Base-by-base conservation (phyloP, 2,329 filamentous ascomycete genomes). In the Escovopsis sp. region DNA sequence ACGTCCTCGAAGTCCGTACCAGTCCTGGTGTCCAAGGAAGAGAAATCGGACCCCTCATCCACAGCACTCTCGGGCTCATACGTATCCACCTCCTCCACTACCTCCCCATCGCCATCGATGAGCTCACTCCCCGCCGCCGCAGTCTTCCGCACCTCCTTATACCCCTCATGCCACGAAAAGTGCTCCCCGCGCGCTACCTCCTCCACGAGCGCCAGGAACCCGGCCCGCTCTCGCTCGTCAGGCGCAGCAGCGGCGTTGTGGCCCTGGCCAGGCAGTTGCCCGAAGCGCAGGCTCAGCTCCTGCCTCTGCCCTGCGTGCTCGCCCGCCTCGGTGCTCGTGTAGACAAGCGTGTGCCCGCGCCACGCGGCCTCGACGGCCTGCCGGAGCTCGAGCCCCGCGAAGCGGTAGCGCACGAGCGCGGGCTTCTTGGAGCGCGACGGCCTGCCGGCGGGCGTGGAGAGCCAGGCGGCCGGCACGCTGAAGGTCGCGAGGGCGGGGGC, bases 381-480 rank as follows among this genome's bases (percentile, higher is more conserved):
- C 37, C 67, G 70, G 33, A 76, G 59, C 49, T 77, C 71, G 2
- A 74, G 59, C 7, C 71, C 70, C 38, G 62, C 60, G 52, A 75
- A 73, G 13, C 62, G 42, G 50, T 63, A 65, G 11, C 50, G 45
- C 4, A 62, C 37, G 34, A 56, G 44, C 25, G 49, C 15, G 37
- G 39, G 41, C 16, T 2, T 36, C 25, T 7, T 37, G 31, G 15
- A 30, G n/a, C 4, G 29, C 32, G 9, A 39, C 32, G 7, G 30
- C 29, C 8, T 31, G 31, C 2, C 42, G 32, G 4, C 14, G 40
- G 25, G 16, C 44, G 29, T n/a, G 16, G 30, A 43, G 37, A 32
- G 16, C 15, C 57, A 51, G 12, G 47, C 46, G 7, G 43, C 42
- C 2, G 61, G 60, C 15, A 65, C 41, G 14, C 53, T 49, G 43